Base-by-base conservation (phyloP, 2,329 filamentous ascomycete genomes). In the Aspergillus glaucus region DNA sequence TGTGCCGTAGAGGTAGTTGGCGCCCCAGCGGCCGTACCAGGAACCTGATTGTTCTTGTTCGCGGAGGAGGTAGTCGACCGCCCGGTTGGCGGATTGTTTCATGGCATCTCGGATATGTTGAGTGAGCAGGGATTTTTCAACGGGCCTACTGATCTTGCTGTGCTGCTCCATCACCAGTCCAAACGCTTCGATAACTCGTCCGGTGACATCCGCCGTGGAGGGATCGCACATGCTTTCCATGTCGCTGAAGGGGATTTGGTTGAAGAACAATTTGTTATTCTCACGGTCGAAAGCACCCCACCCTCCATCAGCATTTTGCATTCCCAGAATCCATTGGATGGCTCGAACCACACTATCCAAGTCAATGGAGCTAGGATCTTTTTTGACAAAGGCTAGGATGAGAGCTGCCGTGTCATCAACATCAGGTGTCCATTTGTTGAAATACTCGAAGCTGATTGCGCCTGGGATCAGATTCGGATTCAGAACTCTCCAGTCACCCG, bases 221-320 rank as follows among this genome's bases (percentile, higher is more conserved):
- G 63, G 61, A 43, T 71, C 68, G 37, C 62, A 68, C 12, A 71
- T 54, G 9, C 51, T 54, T 19, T 65, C 54, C 58, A 67, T 67
- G 46, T 72, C 66, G 28, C 58, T 63, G 51, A 71, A 71, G 1
- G 66, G 66, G 24, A 67, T 63, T 17, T 61, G 61, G 40, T 71
- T 66, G 5, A 70, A 50, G 26, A 58, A 69, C 1, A 60, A 46
- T 26, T 57, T 54, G 47, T 69, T 53, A 45, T 69, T 70, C 5
- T 66, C 55, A 3, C 50, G 28, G 44, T 70, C 68, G 42, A 71
- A 70, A 5, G 62, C 62, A 2, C 47, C 66, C 66, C 65, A 71
- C 0, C 67, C 68, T 28, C 66, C 66, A 45, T 70, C 67, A 1
- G 36, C n/a, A 47, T 66, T 67, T 39, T 70, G 66, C 65, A 70